Evolutionary conservation across 495 filamentous ascomycete species (phyloP), one percentile per base, ranked within the genome.

Genomic region (Hyaloscypha variabilis): DNA sequence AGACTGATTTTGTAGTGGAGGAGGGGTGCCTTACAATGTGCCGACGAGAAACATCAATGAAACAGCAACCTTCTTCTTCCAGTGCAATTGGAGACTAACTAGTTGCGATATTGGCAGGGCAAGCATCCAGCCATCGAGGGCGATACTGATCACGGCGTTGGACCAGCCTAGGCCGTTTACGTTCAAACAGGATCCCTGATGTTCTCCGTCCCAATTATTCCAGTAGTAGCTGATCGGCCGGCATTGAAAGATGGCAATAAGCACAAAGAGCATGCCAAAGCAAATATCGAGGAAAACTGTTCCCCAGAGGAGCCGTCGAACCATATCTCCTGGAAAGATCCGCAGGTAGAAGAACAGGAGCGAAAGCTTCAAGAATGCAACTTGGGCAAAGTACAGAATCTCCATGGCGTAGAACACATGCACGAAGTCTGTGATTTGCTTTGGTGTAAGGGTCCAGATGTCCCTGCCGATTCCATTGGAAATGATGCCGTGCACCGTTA

Each of bases 41-140:
- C 85, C 84, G 21, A 84, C 73, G 5, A 77, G 71, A 65, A 87
- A 85, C 72, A 87, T 82, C 8, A 83, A n/a, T 50, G 78, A 74
- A 31, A 87, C 72, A n/a, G 74, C 76, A 8, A 79, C 60, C 67
- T 83, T 86, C 73, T 81, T 83, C 56, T 73, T 74, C 52, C 67
- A 68, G 17, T 74, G 74, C 50, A 86, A 66, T 14, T 80, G 64
- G 10, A 87, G 68, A 11, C 73, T 66, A 21, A 75, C 69, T 8
- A 87, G 69, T 26, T 79, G 75, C 21, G 73, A 74, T 31, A 86
- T 75, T 0, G 85, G 84, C 2, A 90, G 71, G 2, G 77, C 72
- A 56, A 87, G 77, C 52, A 84, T 82, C 65, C 81, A 69, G 0
- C 82, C 36, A 66, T 88, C 85, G 8, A 85, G 78, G 14, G 81